Conservation (phyloP, 345 rosid species). For the Capsella bursapastoris region DNA sequence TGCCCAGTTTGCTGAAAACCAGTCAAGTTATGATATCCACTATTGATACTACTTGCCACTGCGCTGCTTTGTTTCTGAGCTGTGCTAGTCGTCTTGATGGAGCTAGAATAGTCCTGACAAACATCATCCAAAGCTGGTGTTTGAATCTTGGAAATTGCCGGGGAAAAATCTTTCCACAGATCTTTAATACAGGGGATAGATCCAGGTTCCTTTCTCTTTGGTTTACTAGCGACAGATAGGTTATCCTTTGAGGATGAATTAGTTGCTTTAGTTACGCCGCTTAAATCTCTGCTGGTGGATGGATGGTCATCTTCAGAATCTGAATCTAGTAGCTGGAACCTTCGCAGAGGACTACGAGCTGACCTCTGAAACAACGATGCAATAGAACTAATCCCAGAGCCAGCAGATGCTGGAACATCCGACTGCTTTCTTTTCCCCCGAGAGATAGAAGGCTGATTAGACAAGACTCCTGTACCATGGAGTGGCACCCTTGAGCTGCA, state of each 20-base stretch:
- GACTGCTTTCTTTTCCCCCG: slow-evolving; percentile 47
- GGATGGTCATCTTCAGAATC: slow-evolving; percentile 70
- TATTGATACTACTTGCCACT: slow-evolving; percentile 31
- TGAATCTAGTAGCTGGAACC: slow-evolving; percentile 79
- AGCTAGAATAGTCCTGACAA: slow-evolving; percentile 74
- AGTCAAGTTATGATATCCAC: slow-evolving; percentile 21
- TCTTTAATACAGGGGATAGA: slow-evolving; percentile 45
- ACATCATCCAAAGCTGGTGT: slow-evolving; percentile 88
- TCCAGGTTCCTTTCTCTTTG: slow-evolving; percentile 44
- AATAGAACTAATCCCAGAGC: slow-evolving; percentile 44
- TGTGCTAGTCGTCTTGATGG: slow-evolving; percentile 48
- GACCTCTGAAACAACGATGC: slow-evolving; percentile 55
- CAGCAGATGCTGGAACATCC: slow-evolving; percentile 50
- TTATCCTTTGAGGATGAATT: slow-evolving; percentile 42
- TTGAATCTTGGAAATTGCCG: slow-evolving; percentile 51
- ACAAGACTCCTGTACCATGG: slow-evolving; percentile 49
- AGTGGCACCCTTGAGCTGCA: slow-evolving; percentile 73
- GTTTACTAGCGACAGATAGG: slow-evolving; percentile 40
- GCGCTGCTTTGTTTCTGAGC: slow-evolving; percentile 41
- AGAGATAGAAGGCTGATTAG: slow-evolving; percentile 50
- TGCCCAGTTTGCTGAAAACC: slow-evolving; percentile 42
- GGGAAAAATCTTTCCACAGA: slow-evolving; percentile 73
- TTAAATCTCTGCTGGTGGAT: slow-evolving; percentile 39
- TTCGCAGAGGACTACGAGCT: slow-evolving; percentile 80
- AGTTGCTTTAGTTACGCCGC: slow-evolving; percentile 40